Percentiles rank a stretch among this genome's conserved stretches.
These are phyloP conservation scores for Candida maltosa DNA, from an alignment of 805 yeast genomes.

Conservation along the genomic window DNA sequence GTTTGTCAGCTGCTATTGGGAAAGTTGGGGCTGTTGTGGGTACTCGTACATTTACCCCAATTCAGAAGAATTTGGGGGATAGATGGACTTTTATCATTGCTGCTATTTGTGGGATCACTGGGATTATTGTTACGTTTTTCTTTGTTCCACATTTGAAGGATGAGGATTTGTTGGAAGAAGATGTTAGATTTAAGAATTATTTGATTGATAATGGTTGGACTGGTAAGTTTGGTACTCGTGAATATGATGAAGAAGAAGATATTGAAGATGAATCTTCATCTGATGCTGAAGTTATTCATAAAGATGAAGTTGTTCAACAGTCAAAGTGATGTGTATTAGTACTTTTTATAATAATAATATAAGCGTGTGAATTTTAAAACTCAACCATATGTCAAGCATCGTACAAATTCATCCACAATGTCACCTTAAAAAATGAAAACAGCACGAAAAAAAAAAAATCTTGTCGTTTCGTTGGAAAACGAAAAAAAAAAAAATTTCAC, in stretches of 20 bases:
- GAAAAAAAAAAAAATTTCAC: not conserved
- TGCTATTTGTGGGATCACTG: constrained; percentile 66
- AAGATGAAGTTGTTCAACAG: too few relatives aligned
- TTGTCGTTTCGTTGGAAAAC: too few relatives aligned
- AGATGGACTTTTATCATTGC: constrained; percentile 79
- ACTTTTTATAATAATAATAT: too few relatives aligned
- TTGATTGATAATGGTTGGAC: constrained; percentile 59
- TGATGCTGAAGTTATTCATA: not conserved
- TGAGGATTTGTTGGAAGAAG: constrained; percentile 67
- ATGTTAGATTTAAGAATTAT: constrained; percentile 58
- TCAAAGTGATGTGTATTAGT: too few relatives aligned
- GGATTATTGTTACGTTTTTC: constrained; percentile 56
- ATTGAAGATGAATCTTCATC: constrained; percentile 8
- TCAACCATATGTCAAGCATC: too few relatives aligned
- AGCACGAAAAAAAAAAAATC: too few relatives aligned
- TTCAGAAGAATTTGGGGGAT: constrained; percentile 60
- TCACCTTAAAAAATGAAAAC: too few relatives aligned
- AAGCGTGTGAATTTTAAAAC: too few relatives aligned
- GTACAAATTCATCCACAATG: too few relatives aligned
- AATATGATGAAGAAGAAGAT: constrained; percentile 16
- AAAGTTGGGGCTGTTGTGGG: constrained; percentile 87
- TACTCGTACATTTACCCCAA: constrained; percentile 67
- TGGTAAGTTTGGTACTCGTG: constrained; percentile 40
- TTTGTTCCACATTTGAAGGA: constrained; percentile 68
- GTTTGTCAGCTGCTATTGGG: constrained; percentile 75